Percentiles rank a stretch among this genome's conserved stretches.
phyloP scores from a whole-genome alignment of 192 early-diverging fungal species.

The Coemansia sp. region DNA sequence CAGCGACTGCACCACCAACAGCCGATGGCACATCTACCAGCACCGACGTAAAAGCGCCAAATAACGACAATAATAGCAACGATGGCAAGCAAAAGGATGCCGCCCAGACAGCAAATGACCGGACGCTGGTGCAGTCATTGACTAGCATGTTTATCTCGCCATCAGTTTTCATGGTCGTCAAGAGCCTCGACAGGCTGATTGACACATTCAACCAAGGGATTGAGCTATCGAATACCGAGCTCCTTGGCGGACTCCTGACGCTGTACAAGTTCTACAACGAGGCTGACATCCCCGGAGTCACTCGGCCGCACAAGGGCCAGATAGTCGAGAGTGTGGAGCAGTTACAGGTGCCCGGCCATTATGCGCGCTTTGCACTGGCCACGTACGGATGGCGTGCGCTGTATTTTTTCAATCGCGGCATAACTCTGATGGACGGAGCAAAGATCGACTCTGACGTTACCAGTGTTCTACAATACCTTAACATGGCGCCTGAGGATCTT shows the following conservation, averaged over 20 bases:
- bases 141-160: conserved; percentile 53
- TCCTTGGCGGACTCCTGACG: conserved; percentile 64
- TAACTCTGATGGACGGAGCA: conserved; percentile 65
- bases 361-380: conserved; percentile 61
- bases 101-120: conserved; percentile 19
- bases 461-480: conserved; percentile 64
- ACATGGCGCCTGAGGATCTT: conserved; percentile 62
- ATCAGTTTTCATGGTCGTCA: conserved; percentile 47
- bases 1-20: not conserved
- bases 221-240: conserved; percentile 65
- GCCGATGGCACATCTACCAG: conserved; percentile 1
- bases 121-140: conserved; percentile 50
- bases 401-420: conserved; percentile 72
- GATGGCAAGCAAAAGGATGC: conserved; percentile 8
- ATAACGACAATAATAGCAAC: not conserved
- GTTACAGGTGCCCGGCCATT: conserved; percentile 58
- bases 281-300: conserved; percentile 41
- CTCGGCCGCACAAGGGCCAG: conserved; percentile 35
- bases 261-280: conserved; percentile 65
- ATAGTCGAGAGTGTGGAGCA: conserved; percentile 33
- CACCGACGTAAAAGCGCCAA: conserved; percentile 4
- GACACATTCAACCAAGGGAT: conserved; percentile 66
- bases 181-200: conserved; percentile 49
- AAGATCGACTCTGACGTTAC: conserved; percentile 66
- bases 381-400: conserved; percentile 73